Evolutionary conservation across 805 yeast genomes (phyloP).

Genomic region (Saccharomycopsis lassenensis): DNA sequence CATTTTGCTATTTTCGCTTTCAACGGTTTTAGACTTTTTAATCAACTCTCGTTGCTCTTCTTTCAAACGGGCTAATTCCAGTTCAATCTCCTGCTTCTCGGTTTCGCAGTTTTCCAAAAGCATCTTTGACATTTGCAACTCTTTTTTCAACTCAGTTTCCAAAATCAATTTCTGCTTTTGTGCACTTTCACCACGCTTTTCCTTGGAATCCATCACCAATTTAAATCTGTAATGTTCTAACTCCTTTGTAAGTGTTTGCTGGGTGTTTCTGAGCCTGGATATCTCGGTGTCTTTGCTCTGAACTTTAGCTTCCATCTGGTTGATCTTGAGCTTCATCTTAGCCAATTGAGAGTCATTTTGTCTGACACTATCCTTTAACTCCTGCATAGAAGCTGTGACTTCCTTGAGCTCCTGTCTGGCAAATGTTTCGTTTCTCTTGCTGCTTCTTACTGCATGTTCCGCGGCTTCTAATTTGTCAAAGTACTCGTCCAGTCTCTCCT

Average conservation of each 20-base stretch:
- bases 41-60: slow-evolving; percentile 31
- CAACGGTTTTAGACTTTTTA: slow-evolving; percentile 30
- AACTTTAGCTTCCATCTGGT: slow-evolving; percentile 42
- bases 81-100: slow-evolving; percentile 32
- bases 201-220: slow-evolving; percentile 30
- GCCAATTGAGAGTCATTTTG: slow-evolving; percentile 42
- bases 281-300: slow-evolving; percentile 49
- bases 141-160: slow-evolving; percentile 58
- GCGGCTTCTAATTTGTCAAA: slow-evolving; percentile 64
- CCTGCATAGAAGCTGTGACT: slow-evolving; percentile 34
- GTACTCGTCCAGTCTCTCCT: slow-evolving; percentile 63
- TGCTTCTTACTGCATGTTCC: slow-evolving; percentile 57
- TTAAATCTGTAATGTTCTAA: slow-evolving; percentile 39
- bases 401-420: slow-evolving; percentile 45
- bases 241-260: slow-evolving; percentile 45
- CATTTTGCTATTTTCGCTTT: slow-evolving; percentile 33
- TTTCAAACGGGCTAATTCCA: slow-evolving; percentile 22
- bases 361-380: slow-evolving; percentile 42
- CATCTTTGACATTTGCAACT: slow-evolving; percentile 47
- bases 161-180: slow-evolving; percentile 41
- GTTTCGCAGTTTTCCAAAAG: slow-evolving; percentile 45
- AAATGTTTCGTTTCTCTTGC: slow-evolving; percentile 49
- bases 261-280: slow-evolving; percentile 36
- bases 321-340: slow-evolving; percentile 38
- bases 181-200: slow-evolving; percentile 26